Conservation (phyloP, 1,284 basidiomycete genomes). For the Ustilago crameri region DNA sequence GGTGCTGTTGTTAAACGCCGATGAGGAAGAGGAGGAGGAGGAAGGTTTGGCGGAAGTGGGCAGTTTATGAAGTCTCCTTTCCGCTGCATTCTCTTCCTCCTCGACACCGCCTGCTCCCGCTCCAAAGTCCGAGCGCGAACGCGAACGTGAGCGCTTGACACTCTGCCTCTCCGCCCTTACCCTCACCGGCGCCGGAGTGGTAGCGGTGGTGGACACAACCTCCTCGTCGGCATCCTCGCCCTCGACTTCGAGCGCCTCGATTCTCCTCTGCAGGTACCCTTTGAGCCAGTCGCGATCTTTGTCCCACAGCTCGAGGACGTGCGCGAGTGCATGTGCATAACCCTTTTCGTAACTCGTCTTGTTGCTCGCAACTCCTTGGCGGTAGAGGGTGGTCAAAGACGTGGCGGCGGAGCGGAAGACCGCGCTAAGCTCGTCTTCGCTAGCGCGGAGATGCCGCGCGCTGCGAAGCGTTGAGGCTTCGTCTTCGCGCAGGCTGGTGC, state of each 20-base stretch:
- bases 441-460: slow-evolving; percentile 18
- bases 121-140: neutral
- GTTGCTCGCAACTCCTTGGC: slow-evolving; percentile 32
- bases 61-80: slow-evolving; percentile 13
- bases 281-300: slow-evolving; percentile 43
- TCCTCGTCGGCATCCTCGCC: slow-evolving; percentile 19
- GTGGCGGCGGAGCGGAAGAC: slow-evolving; percentile 42
- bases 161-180: neutral
- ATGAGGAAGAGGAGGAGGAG: slow-evolving; percentile 1
- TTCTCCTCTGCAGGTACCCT: slow-evolving; percentile 49
- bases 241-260: slow-evolving; percentile 45
- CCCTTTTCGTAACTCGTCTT: slow-evolving; percentile 44
- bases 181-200: neutral
- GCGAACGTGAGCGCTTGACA: neutral
- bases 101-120: neutral
- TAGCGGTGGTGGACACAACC: neutral
- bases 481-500: slow-evolving; percentile 31
- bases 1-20: neutral
- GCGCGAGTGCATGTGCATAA: slow-evolving; percentile 42
- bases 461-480: slow-evolving; percentile 28
- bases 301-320: slow-evolving; percentile 49
- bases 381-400: slow-evolving; percentile 41
- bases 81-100: neutral
- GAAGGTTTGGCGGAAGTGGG: slow-evolving; percentile 5
- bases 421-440: slow-evolving; percentile 39